Evolutionary conservation across 2,329 filamentous ascomycete genomes (phyloP), one percentile per base, ranked within the genome.

Genomic region (Curvularia verruculosa): DNA sequence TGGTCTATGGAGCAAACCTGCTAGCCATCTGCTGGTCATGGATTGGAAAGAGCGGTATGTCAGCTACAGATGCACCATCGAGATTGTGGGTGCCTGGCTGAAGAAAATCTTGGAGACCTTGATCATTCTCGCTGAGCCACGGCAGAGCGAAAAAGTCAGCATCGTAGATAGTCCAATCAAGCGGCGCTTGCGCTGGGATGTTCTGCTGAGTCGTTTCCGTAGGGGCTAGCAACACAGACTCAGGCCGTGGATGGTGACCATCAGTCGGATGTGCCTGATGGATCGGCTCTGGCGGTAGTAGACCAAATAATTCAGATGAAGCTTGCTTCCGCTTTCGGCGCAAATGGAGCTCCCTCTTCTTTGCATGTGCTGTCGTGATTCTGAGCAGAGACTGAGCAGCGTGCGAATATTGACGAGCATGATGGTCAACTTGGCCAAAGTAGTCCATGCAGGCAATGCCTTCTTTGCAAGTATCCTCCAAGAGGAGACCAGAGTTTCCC

Each of bases 141-240:
- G 70, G 66, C 39, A 72, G 46, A 0, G 70, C 64, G 40, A 72
- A 73, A 48, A 73, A 72, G 37, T 73, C 69, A 1, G 68, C 66
- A 54, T 73, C 70, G 40, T 70, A 72, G 18, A 73, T 72, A 51
- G 64, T 71, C 70, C 70, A 73, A 31, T 72, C 70, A 18, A 62
- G 49, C 19, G 64, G 47, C 28, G 62, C 57, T 3, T 59, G 28
- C 9, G 61, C 45, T 9, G 60, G 24, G 12, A 47, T 39, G n/a
- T 36, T 45, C 8, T 53, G 54, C 13, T 60, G 60, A 3, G 51
- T 45, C 8, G 58, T 34, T 3, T 57, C 37, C 19, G 54, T 52
- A 40, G 60, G 34, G 4, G 49, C 29, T 7, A 54, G 19, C 15
- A 44, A 24, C 18, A 26, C 49, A 8, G 60, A 55, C 3, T 57